Percentiles rank a stretch among this genome's conserved stretches.
Conservation (phyloP, 108 stramenopile genomes). For the Craspedostauros australis region DNA sequence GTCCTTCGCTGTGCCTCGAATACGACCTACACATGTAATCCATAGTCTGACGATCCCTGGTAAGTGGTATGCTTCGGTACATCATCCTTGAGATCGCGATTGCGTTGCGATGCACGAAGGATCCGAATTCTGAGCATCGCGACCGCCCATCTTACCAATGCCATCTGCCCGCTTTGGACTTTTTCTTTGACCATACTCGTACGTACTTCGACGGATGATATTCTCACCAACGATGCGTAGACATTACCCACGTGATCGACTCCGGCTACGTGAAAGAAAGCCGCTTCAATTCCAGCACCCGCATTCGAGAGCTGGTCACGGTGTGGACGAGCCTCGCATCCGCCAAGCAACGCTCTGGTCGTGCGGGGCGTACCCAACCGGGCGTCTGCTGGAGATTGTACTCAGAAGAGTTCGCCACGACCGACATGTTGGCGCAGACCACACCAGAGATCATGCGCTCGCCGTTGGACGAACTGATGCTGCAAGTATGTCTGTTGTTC, state of each 20-base stretch:
- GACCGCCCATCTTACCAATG: no score
- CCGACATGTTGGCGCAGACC: slow-evolving; percentile 49
- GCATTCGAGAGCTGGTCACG: slow-evolving; percentile 59
- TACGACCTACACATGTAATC: no score
- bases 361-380: slow-evolving; percentile 79
- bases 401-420: slow-evolving; percentile 23
- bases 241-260: slow-evolving; percentile 67
- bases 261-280: slow-evolving; percentile 75
- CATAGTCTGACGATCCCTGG: no score
- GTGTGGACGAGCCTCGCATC: slow-evolving; percentile 63
- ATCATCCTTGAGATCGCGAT: no score
- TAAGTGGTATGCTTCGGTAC: no score
- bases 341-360: slow-evolving; percentile 75
- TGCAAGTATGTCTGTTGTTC: slow-evolving; percentile 64
- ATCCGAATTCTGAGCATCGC: no score
- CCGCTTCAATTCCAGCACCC: slow-evolving; percentile 56
- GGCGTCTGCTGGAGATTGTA: slow-evolving; percentile 83
- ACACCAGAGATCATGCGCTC: slow-evolving; percentile 80
- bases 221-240: no score
- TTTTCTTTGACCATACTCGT: no score
- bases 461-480: slow-evolving; percentile 77
- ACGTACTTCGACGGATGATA: no score
- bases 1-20: no score
- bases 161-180: no score
- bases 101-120: no score